Base-by-base conservation (phyloP, 805 yeast genomes). In the Wickerhamomyces queroliae region DNA sequence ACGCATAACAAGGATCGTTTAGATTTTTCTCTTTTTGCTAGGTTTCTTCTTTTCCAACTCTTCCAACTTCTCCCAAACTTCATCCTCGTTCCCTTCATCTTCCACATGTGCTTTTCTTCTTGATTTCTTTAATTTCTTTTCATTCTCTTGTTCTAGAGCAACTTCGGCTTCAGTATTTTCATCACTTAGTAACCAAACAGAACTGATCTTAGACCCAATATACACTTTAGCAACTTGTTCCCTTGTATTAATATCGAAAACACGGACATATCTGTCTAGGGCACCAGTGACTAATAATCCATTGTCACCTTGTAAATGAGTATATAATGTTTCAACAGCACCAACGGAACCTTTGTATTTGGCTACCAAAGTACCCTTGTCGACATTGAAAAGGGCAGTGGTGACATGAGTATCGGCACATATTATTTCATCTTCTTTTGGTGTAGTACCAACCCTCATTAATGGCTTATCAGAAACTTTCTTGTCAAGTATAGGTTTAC, bases 201-300 rank as follows among this genome's bases (percentile, higher is more conserved):
- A 63, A 19, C 73, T 70, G 15, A 87, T 69, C 55, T 85, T 88
- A 5, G 87, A 75, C 2, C 95, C 95, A 21, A 83, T 53, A 51
- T 75, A 91, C 5, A 86, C 83, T 54, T 88, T 88, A 7, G 78
- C 88, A 12, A 63, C 37, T 36, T 77, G 66, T 33, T 75, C 74
- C 37, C 95, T 70, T 1, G 78, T 62, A 2, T 63, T 63, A 5
- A 78, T 56, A 44, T 88, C 83, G 60, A 75, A 91, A 4, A 85
- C 86, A 42, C 96, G 73, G 21, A 87, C 69, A 52, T 88, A 91
- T 52, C 96, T 72, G 55, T 93, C 99, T 18, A 90, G 70, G 0
- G 96, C 95, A 33, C 95, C 97, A 16, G 86, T 70, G 2, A 80
- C 79, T 7, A 90, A 53, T 22, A 82, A 55, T 9, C 69, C 67